Base-by-base conservation (phyloP, 805 yeast genomes). In the Metschnikowia lunata region DNA sequence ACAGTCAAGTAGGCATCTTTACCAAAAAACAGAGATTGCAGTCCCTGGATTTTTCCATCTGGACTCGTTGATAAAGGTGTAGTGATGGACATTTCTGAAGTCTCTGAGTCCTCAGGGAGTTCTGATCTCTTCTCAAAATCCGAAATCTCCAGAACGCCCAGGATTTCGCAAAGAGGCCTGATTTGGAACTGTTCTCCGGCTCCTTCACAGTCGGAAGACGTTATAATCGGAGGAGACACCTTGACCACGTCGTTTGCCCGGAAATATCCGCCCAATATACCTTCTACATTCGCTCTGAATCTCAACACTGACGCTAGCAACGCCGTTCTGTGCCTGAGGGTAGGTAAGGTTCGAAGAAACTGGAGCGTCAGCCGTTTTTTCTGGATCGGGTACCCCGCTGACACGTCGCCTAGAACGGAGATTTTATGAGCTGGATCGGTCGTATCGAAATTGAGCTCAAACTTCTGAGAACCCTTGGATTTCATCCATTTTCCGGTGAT, bases 151-250 rank as follows among this genome's bases (percentile, higher is more conserved):
- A 13, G 45, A 51, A 13, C 7, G 31, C 47, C 54, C 4, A 42
- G 50, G 47, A 66, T 43, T 39, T 33, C 60, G 49, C 15, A 63
- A 59, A 37, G 9, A 1, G 75, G 64, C 36, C 70, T 73, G 9
- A 90, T 66, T 37, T 66, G 67, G 52, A 93, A 93, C 49, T 86
- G 78, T 59, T 93, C 98, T 5, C 98, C 98, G 3, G 96, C 97
- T 13, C 99, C 98, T 66, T 93, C 99, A 60, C 98, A 91, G 61
- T 93, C 99, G 1, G 95, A 80, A 9, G 87, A 72, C 0, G 99
- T 93, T 18, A 91, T 66, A 10, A 91, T 55, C 7, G 99, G 99
- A 3, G 98, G 95, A 26, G 82, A 72, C 0, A 87, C 88, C 66
- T 88, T 90, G 11, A 73, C 64, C 52, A 87, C 88, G 11, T 75